These are phyloP conservation scores for Cadophora gregata DNA, from an alignment of 2,329 filamentous ascomycete species.

Conservation along the genomic window DNA sequence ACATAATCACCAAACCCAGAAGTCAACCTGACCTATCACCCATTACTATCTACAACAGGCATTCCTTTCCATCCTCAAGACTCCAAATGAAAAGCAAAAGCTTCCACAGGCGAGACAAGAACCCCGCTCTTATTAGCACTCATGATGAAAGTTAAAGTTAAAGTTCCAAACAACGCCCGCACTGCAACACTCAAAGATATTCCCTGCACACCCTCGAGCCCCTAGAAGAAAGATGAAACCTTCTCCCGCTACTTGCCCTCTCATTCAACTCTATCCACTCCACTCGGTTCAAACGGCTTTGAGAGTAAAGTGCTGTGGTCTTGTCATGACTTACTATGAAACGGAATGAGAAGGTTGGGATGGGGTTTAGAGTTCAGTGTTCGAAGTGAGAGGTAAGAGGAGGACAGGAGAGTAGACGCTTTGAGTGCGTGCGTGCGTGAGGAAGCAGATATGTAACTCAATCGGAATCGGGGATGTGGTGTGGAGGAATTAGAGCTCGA, in stretches of 20 bases:
- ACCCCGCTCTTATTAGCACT: background rate
- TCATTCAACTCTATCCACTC: too few relatives aligned
- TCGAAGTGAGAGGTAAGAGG: background rate
- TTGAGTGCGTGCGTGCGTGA: too few relatives aligned
- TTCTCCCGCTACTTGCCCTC: slow-evolving; percentile 2
- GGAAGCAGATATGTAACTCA: too few relatives aligned
- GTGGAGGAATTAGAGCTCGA: background rate
- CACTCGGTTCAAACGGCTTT: background rate
- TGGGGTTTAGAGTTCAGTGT: background rate
- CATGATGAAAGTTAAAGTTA: background rate
- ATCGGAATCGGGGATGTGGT: background rate
- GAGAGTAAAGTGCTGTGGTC: background rate
- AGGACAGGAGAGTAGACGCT: too few relatives aligned
- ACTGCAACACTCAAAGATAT: too few relatives aligned
- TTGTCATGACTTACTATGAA: background rate
- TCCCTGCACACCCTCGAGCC: background rate
- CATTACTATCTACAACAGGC: background rate
- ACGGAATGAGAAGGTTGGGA: background rate
- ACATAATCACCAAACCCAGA: background rate
- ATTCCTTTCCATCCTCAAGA: background rate
- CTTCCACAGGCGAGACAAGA: too few relatives aligned
- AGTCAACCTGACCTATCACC: background rate
- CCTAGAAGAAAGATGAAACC: slow-evolving; percentile 3
- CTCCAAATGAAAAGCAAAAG: too few relatives aligned
- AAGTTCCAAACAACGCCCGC: background rate